phyloP scores from a whole-genome alignment of 805 yeast genomes.

The Ogataea saltuana region DNA sequence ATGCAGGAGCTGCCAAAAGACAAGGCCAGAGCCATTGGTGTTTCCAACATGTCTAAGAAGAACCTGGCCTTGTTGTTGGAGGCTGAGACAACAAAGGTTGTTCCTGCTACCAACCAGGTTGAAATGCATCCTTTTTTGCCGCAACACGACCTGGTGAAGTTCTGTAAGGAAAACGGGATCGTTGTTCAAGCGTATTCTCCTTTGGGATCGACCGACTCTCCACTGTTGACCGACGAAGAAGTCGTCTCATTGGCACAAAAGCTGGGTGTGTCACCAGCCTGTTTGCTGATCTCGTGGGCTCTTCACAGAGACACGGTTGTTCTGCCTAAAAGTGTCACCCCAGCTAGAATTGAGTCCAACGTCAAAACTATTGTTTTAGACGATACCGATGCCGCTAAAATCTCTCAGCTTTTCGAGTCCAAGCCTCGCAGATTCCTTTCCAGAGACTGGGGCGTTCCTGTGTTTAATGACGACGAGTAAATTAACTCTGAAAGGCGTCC shows the following conservation, averaged over 20 bases:
- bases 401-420: constrained; percentile 15
- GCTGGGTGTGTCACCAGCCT: constrained; percentile 51
- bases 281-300: constrained; percentile 47
- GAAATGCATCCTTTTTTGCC: constrained; percentile 47
- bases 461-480: constrained; percentile 22
- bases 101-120: constrained; percentile 48
- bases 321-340: constrained; percentile 42
- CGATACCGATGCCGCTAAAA: constrained; percentile 33
- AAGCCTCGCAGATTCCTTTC: constrained; percentile 18
- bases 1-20: constrained; percentile 63
- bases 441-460: constrained; percentile 26
- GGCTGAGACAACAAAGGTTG: constrained; percentile 38
- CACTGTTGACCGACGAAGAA: constrained; percentile 36
- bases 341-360: constrained; percentile 39
- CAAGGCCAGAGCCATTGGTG: constrained; percentile 45
- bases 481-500: background rate
- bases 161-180: constrained; percentile 33
- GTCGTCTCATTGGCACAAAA: constrained; percentile 50
- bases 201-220: constrained; percentile 44
- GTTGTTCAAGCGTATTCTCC: constrained; percentile 44
- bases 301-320: constrained; percentile 34
- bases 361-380: constrained; percentile 37
- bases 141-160: constrained; percentile 36
- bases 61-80: constrained; percentile 36
- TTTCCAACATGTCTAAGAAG: constrained; percentile 38